Evolutionary conservation across 2,329 filamentous ascomycete species (phyloP).

Genomic region (Penicillium sp.): DNA sequence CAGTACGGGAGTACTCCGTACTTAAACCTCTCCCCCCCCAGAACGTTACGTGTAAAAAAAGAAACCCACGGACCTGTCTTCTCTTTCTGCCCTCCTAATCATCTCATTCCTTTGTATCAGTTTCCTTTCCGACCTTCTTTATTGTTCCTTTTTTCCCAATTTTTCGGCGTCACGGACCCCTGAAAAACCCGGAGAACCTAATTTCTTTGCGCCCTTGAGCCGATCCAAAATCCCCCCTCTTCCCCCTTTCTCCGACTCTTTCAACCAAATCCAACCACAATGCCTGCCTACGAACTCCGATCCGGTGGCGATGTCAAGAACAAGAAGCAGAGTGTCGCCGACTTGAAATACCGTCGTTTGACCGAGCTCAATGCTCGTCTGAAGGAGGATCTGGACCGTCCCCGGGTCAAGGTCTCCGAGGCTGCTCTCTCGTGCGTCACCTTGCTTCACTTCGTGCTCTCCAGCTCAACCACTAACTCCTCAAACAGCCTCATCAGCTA

Average conservation of each 20-base stretch:
- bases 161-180: slow-evolving; percentile 5
- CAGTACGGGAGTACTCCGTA: no score
- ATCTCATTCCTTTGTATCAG: slow-evolving; percentile 9
- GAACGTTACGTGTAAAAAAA: slow-evolving; percentile 2
- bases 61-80: slow-evolving; percentile 11
- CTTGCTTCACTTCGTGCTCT: slow-evolving; percentile 13
- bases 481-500: slow-evolving; percentile 84
- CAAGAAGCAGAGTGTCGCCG: slow-evolving; percentile 99
- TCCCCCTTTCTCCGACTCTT: slow-evolving; percentile 19
- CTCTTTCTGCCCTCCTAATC: background rate
- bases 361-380: slow-evolving; percentile 96
- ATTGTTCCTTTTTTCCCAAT: background rate
- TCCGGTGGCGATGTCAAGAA: slow-evolving; percentile 70
- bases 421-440: slow-evolving; percentile 75
- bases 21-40: background rate
- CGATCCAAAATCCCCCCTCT: slow-evolving; percentile 9
- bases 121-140: slow-evolving; percentile 6
- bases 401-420: slow-evolving; percentile 93
- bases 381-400: slow-evolving; percentile 92
- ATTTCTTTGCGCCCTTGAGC: slow-evolving; percentile 10
- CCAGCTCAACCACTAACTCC: slow-evolving; percentile 10
- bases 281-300: slow-evolving; percentile 67
- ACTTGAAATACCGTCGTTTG: slow-evolving; percentile 92
- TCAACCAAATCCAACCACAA: slow-evolving; percentile 34
- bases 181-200: slow-evolving; percentile 6